Conservation (phyloP, 305 asterid genomes). For the Fraxinus nigra region DNA sequence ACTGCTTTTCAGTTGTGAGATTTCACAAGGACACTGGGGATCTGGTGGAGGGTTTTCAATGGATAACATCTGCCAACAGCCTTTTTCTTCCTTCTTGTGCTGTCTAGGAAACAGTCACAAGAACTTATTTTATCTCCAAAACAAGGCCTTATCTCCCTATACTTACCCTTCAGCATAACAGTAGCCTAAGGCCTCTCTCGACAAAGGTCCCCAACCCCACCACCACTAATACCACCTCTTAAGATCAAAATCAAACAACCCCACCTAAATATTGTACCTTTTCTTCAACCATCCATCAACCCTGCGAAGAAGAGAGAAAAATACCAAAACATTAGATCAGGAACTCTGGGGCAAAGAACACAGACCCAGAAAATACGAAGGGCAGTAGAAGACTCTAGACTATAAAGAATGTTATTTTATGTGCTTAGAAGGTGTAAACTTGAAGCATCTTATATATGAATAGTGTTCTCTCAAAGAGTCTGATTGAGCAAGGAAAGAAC, state of each 20-base stretch:
- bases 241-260: conserved; percentile 40
- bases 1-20: conserved; percentile 46
- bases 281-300: conserved; percentile 26
- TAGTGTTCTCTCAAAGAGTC: conserved; percentile 17
- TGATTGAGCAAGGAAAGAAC: conserved; percentile 34
- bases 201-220: conserved; percentile 34
- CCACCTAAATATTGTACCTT: conserved; percentile 43
- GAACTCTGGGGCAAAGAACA: conserved; percentile 18
- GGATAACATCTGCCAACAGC: conserved; percentile 92
- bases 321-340: conserved; percentile 32
- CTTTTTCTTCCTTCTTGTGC: conserved; percentile 66
- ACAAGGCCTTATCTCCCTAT: conserved; percentile 34
- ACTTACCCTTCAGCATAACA: conserved; percentile 65
- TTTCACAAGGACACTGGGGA: conserved; percentile 50
- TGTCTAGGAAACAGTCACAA: conserved; percentile 85
- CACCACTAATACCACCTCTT: conserved; percentile 33
- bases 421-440: conserved; percentile 38
- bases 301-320: conserved; percentile 39
- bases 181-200: conserved; percentile 50
- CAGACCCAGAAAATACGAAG: conserved; percentile 14
- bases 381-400: conserved; percentile 38
- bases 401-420: conserved; percentile 60
- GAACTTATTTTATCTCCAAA: conserved; percentile 37
- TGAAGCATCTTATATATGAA: conserved; percentile 21
- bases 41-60: conserved; percentile 88